Conservation (phyloP, 805 yeast species). For the Lachancea quebecensis region DNA sequence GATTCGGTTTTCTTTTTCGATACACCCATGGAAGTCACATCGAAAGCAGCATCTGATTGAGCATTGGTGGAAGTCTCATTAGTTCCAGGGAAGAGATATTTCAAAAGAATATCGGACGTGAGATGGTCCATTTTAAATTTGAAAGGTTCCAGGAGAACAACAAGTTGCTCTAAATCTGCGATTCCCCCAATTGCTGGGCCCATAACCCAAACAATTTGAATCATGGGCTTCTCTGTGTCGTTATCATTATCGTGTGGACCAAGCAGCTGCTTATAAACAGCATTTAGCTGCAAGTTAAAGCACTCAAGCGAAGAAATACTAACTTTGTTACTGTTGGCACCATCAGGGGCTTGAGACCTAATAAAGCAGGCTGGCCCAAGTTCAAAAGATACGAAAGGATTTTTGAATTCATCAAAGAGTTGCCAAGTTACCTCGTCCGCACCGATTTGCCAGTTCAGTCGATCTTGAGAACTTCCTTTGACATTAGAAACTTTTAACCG, state of each 20-base stretch:
- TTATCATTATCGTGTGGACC: conserved; percentile 33
- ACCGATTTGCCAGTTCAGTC: conserved; percentile 41
- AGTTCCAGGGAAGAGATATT: conserved; percentile 39
- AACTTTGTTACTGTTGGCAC: conserved; percentile 44
- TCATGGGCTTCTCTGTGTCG: conserved; percentile 31
- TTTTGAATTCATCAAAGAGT: conserved; percentile 40
- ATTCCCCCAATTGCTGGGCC: conserved; percentile 62
- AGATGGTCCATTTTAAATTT: conserved; percentile 50
- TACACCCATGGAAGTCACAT: no score
- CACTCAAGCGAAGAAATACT: conserved; percentile 44
- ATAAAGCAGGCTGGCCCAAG: conserved; percentile 42
- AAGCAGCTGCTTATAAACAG: conserved; percentile 47
- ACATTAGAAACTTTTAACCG: conserved; percentile 20
- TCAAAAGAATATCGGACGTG: conserved; percentile 44
- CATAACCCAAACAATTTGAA: conserved; percentile 46
- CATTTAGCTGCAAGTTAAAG: conserved; percentile 41
- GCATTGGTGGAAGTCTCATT: not conserved
- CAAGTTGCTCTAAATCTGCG: conserved; percentile 43
- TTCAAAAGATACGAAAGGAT: conserved; percentile 48
- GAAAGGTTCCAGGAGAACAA: conserved; percentile 46
- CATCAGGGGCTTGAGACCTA: conserved; percentile 45
- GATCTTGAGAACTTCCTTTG: conserved; percentile 15
- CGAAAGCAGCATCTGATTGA: no score
- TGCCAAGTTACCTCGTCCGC: conserved; percentile 57
- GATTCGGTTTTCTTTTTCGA: no score